These are phyloP conservation scores for Solanum okadae DNA, from an alignment of 257 asterid species.

Conservation along the genomic window DNA sequence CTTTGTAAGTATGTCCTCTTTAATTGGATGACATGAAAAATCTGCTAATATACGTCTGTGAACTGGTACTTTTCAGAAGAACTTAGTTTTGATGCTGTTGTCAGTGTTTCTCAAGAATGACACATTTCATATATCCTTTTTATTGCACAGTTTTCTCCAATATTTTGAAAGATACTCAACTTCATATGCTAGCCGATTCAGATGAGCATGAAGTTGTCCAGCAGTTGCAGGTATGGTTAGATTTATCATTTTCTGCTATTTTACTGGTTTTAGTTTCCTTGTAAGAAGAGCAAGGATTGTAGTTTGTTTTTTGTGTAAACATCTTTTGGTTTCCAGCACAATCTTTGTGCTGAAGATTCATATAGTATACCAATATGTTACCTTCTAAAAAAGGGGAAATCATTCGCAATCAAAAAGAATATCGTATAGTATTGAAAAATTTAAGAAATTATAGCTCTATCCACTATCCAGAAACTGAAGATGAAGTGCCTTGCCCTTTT, in stretches of 20 bases:
- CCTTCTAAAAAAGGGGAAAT: not conserved
- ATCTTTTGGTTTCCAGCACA: not conserved
- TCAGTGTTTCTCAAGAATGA: not conserved
- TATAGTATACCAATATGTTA: not conserved
- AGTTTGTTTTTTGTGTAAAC: not conserved
- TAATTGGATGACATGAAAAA: not conserved
- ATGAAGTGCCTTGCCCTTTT: not conserved
- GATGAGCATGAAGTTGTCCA: conserved; percentile 92
- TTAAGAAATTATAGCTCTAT: not conserved
- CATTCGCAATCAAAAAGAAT: not conserved
- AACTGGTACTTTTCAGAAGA: not conserved
- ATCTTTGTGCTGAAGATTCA: not conserved
- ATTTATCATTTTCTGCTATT: not conserved
- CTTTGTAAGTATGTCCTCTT: conserved; percentile 53
- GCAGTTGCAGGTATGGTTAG: conserved; percentile 76
- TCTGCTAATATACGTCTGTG: not conserved
- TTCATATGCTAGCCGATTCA: conserved; percentile 90
- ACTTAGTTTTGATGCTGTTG: not conserved
- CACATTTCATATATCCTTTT: not conserved
- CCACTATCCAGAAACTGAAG: not conserved
- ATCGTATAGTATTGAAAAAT: not conserved
- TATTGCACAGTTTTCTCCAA: conserved; percentile 79
- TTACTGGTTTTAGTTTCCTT: not conserved
- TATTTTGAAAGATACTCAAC: conserved; percentile 89
- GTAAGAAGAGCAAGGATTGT: not conserved